These are phyloP conservation scores for Fonsecaea monophora DNA, from an alignment of 2,329 filamentous ascomycete genomes.

Conservation along the genomic window DNA sequence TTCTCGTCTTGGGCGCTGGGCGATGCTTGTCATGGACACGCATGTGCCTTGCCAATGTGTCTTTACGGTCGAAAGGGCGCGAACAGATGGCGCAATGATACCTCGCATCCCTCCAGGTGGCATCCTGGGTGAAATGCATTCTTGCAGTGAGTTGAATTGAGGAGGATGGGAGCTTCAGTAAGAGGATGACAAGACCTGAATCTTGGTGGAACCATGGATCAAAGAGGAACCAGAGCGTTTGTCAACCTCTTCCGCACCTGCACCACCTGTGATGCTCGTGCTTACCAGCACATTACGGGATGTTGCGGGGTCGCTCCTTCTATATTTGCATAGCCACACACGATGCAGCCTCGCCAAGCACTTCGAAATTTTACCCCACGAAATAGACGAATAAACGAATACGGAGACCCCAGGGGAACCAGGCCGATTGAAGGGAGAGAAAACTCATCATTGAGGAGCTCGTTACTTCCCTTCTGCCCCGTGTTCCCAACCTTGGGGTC, in stretches of 20 bases:
- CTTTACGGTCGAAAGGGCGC: constrained; percentile 19
- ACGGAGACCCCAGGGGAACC: background rate
- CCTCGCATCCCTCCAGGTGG: constrained; percentile 1
- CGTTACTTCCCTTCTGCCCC: too few species aligned
- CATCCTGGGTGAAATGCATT: constrained; percentile 10
- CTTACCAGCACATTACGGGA: background rate
- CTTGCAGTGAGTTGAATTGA: too few species aligned
- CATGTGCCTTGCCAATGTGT: constrained; percentile 15
- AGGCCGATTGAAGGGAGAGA: too few species aligned
- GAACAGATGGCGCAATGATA: constrained; percentile 21
- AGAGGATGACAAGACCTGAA: too few species aligned
- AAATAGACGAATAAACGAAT: background rate
- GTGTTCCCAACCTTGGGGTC: too few species aligned
- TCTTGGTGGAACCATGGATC: too few species aligned
- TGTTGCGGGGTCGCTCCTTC: background rate
- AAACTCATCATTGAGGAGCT: too few species aligned
- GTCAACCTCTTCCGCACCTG: too few species aligned
- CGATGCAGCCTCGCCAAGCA: background rate
- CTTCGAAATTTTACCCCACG: background rate
- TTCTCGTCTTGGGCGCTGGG: constrained; percentile 1
- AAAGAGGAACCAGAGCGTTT: too few species aligned
- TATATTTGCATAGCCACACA: background rate
- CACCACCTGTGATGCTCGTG: too few species aligned
- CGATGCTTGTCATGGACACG: constrained; percentile 5
- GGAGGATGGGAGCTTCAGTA: too few species aligned